A percentile compares a stretch with the other conserved stretches of the same genome.
phyloP scores from a whole-genome alignment of 2,329 filamentous ascomycete species.

The Daldinia eschscholtzii region DNA sequence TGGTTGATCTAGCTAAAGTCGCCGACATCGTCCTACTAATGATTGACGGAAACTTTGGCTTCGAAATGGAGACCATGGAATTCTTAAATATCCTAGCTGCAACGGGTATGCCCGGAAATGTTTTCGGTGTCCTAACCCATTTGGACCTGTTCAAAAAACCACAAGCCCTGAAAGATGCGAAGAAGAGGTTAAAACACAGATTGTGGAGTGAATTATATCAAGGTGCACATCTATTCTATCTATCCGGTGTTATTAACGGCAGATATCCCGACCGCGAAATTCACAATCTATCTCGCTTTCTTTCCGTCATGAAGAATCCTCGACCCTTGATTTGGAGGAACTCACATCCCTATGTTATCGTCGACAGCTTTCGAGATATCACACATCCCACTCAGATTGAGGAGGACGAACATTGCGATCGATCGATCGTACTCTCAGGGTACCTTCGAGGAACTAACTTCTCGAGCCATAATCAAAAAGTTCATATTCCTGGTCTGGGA shows the following conservation, averaged over 20 bases:
- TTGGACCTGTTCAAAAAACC: conserved; percentile 96
- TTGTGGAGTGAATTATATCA: conserved; percentile 98
- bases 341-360: conserved; percentile 91
- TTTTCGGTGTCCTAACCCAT: conserved; percentile 97
- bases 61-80: conserved; percentile 99
- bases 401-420: conserved; percentile 87
- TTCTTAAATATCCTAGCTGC: conserved; percentile 94
- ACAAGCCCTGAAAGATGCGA: conserved; percentile 89
- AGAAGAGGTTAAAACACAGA: conserved; percentile 94
- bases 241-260: conserved; percentile 96
- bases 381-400: conserved; percentile 94
- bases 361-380: conserved; percentile 94
- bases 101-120: conserved; percentile 97
- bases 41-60: conserved; percentile 99
- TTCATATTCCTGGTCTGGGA: conserved; percentile 93
- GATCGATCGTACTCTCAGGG: conserved; percentile 90
- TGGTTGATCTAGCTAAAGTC: conserved; percentile 97
- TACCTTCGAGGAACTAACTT: conserved; percentile 97
- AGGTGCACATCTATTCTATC: conserved; percentile 95
- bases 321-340: conserved; percentile 97
- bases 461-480: conserved; percentile 82
- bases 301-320: conserved; percentile 99
- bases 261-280: conserved; percentile 96
- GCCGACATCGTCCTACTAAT: conserved; percentile 97
- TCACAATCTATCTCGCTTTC: conserved; percentile 92